These are phyloP conservation scores for Stramenopiles sp. DNA, from an alignment of 352 stramenopile species.

Conservation along the genomic window DNA sequence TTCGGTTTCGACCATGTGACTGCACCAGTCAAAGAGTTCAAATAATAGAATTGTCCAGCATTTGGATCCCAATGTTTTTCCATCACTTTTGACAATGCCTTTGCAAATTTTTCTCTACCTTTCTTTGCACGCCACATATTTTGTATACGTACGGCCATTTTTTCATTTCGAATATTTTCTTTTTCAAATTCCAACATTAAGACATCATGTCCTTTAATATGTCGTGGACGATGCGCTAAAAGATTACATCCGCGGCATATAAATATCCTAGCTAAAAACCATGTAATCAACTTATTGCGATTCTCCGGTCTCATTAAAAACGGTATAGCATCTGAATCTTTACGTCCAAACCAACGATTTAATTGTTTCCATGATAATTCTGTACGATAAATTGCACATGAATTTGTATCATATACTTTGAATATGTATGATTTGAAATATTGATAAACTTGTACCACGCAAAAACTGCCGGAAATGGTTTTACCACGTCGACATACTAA, in stretches of 20 bases:
- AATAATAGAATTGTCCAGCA: conserved; percentile 23
- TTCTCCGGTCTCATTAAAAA: background rate
- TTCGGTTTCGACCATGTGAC: conserved; percentile 23
- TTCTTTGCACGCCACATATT: conserved; percentile 21
- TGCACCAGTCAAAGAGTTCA: conserved; percentile 23
- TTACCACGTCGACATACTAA: too few species aligned
- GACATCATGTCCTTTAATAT: conserved; percentile 13
- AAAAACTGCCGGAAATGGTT: too few species aligned
- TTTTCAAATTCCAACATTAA: conserved; percentile 21
- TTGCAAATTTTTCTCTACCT: too few species aligned
- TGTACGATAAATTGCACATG: background rate
- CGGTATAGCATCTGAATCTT: background rate
- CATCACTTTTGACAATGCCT: conserved; percentile 12
- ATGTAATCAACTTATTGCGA: background rate
- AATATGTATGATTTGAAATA: too few species aligned
- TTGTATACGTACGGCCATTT: conserved; percentile 16
- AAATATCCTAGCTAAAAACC: background rate
- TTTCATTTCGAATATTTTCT: conserved; percentile 13
- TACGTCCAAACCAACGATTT: conserved; percentile 1
- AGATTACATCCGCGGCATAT: conserved; percentile 11
- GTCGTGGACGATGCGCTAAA: too few species aligned
- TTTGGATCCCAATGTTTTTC: conserved; percentile 28
- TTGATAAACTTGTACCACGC: too few species aligned
- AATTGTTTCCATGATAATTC: conserved; percentile 6
- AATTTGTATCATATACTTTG: background rate